Evolutionary conservation across 192 early-diverging fungal species (phyloP).

Genomic region (Coemansia sp.): DNA sequence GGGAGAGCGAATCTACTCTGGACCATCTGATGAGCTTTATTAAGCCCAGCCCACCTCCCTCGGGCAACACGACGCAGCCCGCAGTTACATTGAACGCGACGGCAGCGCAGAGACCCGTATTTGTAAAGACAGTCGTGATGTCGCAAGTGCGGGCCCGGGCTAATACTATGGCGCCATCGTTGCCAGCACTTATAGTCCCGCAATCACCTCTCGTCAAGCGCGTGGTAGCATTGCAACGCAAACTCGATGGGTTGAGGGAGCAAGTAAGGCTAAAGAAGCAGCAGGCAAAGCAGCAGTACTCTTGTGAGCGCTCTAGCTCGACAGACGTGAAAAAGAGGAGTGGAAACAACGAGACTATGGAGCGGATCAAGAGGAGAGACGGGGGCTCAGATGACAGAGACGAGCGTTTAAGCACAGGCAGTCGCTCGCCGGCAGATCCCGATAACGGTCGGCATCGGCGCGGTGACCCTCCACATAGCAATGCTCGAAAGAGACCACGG

Average conservation of each 20-base stretch:
- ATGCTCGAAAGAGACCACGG: constrained; percentile 19
- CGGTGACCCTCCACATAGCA: neutral
- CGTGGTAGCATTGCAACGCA: constrained; percentile 11
- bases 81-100: neutral
- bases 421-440: constrained; percentile 1
- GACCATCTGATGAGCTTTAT: constrained; percentile 46
- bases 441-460: neutral
- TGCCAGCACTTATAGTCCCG: constrained; percentile 26
- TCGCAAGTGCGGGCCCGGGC: constrained; percentile 29
- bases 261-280: constrained; percentile 16
- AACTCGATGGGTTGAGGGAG: constrained; percentile 10
- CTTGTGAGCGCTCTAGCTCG: neutral
- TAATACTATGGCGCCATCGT: constrained; percentile 10
- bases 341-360: neutral
- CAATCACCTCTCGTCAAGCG: constrained; percentile 17
- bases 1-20: constrained; percentile 30
- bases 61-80: constrained; percentile 14
- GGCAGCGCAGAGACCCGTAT: constrained; percentile 5
- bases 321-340: neutral
- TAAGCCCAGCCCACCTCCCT: constrained; percentile 26
- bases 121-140: constrained; percentile 36
- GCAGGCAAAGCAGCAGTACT: constrained; percentile 2
- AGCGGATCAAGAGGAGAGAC: neutral
- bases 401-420: neutral
- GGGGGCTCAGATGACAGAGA: neutral